Percentiles rank a stretch among this genome's conserved stretches.
Evolutionary conservation across 2,329 filamentous ascomycete species (phyloP).

Genomic region (Catunica adiposa): DNA sequence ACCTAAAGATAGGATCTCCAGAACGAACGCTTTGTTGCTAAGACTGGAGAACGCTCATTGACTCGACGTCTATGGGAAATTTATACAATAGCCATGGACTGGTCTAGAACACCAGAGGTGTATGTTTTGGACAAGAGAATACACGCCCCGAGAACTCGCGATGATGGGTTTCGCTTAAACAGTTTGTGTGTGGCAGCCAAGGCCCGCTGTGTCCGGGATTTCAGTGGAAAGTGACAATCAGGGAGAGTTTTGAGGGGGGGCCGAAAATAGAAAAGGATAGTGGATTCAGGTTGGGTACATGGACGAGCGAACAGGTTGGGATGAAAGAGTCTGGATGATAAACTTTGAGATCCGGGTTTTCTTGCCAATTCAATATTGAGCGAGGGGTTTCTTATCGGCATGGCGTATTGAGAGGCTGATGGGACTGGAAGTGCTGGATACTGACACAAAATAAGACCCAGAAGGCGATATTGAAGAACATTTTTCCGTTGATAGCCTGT

Average conservation of each 20-base stretch:
- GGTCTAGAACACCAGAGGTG: neutral
- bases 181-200: neutral
- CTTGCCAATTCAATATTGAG: no score
- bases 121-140: neutral
- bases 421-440: no score
- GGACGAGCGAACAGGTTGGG: no score
- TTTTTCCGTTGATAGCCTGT: neutral
- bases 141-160: neutral
- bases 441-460: no score
- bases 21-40: neutral
- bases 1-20: slow-evolving; percentile 4
- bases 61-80: neutral
- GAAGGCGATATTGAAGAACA: no score
- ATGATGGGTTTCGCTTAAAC: neutral
- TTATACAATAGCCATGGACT: neutral
- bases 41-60: neutral
- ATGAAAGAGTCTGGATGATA: no score
- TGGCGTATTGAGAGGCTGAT: no score
- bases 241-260: neutral
- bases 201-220: neutral
- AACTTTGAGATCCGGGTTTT: no score
- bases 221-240: neutral
- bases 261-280: neutral
- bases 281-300: no score
- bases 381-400: no score